Percentiles rank a stretch among this genome's conserved stretches.
Conservation (phyloP, 768 basidiomycete genomes). For the Phanerodontia chrysosporium region DNA sequence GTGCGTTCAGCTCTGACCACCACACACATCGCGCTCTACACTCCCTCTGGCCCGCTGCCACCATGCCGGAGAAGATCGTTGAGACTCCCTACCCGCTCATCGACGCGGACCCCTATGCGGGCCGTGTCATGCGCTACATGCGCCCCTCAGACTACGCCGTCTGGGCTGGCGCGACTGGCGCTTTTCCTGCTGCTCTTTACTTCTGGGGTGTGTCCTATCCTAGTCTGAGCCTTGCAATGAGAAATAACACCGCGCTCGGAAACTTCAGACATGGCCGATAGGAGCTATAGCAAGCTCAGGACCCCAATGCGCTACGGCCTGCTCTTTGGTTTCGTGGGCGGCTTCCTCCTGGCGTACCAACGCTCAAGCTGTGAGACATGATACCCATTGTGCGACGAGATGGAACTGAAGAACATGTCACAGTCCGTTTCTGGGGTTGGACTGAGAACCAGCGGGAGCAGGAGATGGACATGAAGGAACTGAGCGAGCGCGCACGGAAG, state of each 20-base stretch:
- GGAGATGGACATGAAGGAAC: constrained; percentile 70
- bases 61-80: constrained; percentile 51
- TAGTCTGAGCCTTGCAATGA: not conserved
- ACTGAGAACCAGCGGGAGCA: constrained; percentile 83
- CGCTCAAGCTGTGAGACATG: constrained; percentile 70
- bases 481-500: constrained; percentile 65
- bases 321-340: constrained; percentile 80
- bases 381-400: not conserved
- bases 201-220: constrained; percentile 67
- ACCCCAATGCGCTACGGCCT: constrained; percentile 53
- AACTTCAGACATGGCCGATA: constrained; percentile 42
- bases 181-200: constrained; percentile 77
- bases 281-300: constrained; percentile 33
- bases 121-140: constrained; percentile 85
- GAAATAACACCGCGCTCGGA: not conserved
- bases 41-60: constrained; percentile 17
- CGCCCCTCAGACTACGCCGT: constrained; percentile 81
- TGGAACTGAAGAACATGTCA: not conserved
- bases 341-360: constrained; percentile 93
- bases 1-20: not conserved
- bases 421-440: constrained; percentile 97
- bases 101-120: constrained; percentile 88
- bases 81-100: constrained; percentile 83
- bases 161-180: constrained; percentile 78
- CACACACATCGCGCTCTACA: not conserved